These are phyloP conservation scores for Sphaerosporella brunnea DNA, from an alignment of 495 filamentous ascomycete genomes.

Conservation along the genomic window DNA sequence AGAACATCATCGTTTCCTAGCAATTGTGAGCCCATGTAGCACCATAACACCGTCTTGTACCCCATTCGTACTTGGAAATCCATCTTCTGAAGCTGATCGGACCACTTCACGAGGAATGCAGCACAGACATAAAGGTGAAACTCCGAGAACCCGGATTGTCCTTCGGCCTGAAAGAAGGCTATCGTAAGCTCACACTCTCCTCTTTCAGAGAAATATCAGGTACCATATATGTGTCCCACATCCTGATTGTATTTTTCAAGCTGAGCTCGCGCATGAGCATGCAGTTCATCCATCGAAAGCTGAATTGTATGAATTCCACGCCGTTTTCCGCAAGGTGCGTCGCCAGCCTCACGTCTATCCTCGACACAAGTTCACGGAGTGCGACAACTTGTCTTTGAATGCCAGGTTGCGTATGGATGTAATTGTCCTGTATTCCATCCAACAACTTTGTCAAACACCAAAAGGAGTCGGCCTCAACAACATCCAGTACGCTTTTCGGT, in stretches of 20 bases:
- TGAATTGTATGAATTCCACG: slow-evolving; percentile 98
- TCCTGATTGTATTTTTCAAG: slow-evolving; percentile 85
- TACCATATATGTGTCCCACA: slow-evolving; percentile 99
- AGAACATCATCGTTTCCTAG: slow-evolving; percentile 96
- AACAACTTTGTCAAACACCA: slow-evolving; percentile 95
- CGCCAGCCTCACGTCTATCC: slow-evolving; percentile 70
- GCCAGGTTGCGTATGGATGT: slow-evolving; percentile 90
- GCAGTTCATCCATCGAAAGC: slow-evolving; percentile 99
- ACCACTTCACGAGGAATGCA: slow-evolving; percentile 98
- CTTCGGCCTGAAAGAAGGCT: slow-evolving; percentile 84
- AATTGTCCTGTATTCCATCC: slow-evolving; percentile 97
- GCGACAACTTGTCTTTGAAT: slow-evolving; percentile 86
- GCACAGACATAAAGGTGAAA: slow-evolving; percentile 98
- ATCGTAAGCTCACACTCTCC: neutral
- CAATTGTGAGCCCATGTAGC: no score
- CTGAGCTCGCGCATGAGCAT: slow-evolving; percentile 93
- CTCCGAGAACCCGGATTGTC: slow-evolving; percentile 79
- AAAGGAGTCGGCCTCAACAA: slow-evolving; percentile 93
- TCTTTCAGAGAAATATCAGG: neutral
- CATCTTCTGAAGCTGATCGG: slow-evolving; percentile 85
- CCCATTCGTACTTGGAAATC: slow-evolving; percentile 54
- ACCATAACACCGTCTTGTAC: no score
- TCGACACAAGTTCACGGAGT: slow-evolving; percentile 67
- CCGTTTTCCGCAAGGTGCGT: slow-evolving; percentile 77
- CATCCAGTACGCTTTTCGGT: slow-evolving; percentile 77